Evolutionary conservation across 148 eudicot genomes (phyloP).

Genomic region (Heliosperma pusillum): DNA sequence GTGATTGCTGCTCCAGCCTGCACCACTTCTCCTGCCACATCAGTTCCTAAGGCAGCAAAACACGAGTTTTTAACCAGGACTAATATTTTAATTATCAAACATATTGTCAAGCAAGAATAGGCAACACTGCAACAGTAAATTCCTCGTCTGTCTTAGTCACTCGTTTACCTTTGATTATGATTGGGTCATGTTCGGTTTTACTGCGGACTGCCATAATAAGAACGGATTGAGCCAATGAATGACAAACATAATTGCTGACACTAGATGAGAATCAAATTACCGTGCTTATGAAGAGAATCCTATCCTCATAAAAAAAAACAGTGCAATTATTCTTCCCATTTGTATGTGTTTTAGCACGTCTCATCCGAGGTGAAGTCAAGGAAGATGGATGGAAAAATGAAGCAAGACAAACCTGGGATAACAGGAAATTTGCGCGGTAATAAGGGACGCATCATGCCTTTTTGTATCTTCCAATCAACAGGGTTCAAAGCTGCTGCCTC

Average conservation of each 20-base stretch:
- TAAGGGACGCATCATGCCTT: slow-evolving; percentile 45
- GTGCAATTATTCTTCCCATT: neutral
- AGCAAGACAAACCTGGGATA: slow-evolving; percentile 52
- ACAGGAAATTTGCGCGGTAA: slow-evolving; percentile 62
- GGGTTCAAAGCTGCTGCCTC: slow-evolving; percentile 80
- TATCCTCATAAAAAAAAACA: neutral
- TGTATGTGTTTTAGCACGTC: neutral
- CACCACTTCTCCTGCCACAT: slow-evolving; percentile 77
- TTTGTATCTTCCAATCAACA: slow-evolving; percentile 67
- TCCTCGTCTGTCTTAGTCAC: no score
- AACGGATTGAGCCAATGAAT: no score
- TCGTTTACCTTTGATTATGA: no score
- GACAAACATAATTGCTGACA: no score
- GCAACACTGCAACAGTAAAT: no score
- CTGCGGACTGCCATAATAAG: no score
- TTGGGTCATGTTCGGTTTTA: no score
- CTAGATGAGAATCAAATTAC: no score
- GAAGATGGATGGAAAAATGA: neutral
- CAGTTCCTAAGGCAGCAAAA: slow-evolving; percentile 42
- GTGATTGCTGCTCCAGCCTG: slow-evolving; percentile 56
- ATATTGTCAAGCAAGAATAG: neutral
- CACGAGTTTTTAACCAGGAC: slow-evolving; percentile 15
- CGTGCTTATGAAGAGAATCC: no score
- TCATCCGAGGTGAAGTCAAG: neutral
- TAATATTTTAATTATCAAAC: neutral